Conservation (phyloP, 2,329 filamentous ascomycete species). For the Penicillium occitanis region DNA sequence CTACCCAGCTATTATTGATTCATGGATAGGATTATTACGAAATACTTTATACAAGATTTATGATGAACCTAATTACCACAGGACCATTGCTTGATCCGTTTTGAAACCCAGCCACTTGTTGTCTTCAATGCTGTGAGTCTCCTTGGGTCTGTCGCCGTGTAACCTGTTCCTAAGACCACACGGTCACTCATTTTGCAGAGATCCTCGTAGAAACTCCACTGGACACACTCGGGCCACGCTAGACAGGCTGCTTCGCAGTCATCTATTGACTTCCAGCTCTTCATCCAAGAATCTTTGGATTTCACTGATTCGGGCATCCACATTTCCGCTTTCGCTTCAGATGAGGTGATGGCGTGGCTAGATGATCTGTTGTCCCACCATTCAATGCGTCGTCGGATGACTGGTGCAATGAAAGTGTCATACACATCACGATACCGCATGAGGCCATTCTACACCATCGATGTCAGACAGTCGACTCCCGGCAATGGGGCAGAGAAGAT, state of each 20-base stretch:
- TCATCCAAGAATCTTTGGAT: constrained; percentile 23
- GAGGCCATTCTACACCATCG: not conserved
- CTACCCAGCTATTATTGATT: not conserved
- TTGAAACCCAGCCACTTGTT: constrained; percentile 29
- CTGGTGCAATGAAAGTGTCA: constrained; percentile 26
- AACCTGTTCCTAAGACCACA: constrained; percentile 27
- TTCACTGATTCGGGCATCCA: constrained; percentile 22
- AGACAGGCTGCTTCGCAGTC: constrained; percentile 29
- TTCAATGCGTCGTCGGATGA: constrained; percentile 24
- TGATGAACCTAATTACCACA: not conserved
- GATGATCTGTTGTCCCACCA: constrained; percentile 32
- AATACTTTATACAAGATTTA: not conserved
- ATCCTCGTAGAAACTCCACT: constrained; percentile 33
- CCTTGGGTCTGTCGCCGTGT: constrained; percentile 26
- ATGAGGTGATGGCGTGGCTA: constrained; percentile 28
- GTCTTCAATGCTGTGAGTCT: constrained; percentile 29
- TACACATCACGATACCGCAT: constrained; percentile 30
- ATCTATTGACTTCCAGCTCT: constrained; percentile 29
- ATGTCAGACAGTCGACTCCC: not conserved
- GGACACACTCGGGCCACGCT: constrained; percentile 29
- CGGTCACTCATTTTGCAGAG: constrained; percentile 30
- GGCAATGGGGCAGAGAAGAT: not conserved
- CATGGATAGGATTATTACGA: not conserved
- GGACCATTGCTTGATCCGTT: constrained; percentile 13
- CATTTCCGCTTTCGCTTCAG: constrained; percentile 18